Conservation (phyloP, 345 rosid genomes). For the Pistacia atlantica region DNA sequence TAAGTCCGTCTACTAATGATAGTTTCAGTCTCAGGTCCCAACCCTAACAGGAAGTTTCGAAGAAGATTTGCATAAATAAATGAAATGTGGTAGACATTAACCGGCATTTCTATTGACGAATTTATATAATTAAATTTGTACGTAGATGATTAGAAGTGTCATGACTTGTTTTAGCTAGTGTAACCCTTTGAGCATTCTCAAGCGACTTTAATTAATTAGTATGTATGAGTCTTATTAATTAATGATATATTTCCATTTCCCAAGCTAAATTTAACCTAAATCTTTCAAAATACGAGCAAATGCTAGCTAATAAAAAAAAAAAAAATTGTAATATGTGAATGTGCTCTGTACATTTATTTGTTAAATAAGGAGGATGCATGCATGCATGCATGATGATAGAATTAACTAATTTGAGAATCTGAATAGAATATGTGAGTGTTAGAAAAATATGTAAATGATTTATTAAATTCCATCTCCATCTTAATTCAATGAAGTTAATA, state of each 20-base stretch:
- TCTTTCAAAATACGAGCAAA: too few relatives aligned
- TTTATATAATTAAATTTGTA: neutral
- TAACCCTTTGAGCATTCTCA: constrained; percentile 18
- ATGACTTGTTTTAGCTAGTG: neutral
- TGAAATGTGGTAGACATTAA: constrained; percentile 11
- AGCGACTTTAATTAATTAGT: neutral
- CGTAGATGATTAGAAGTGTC: neutral
- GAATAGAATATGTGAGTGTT: too few relatives aligned
- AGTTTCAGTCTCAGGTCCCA: constrained; percentile 1
- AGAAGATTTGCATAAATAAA: constrained; percentile 3
- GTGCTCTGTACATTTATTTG: too few relatives aligned
- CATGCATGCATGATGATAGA: too few relatives aligned
- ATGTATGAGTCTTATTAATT: neutral
- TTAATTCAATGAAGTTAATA: too few relatives aligned
- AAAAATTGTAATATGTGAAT: too few relatives aligned
- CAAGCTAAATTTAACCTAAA: neutral
- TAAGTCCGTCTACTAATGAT: constrained; percentile 16
- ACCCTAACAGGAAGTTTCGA: constrained; percentile 5
- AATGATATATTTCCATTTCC: constrained; percentile 2
- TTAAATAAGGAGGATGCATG: too few relatives aligned
- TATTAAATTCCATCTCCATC: too few relatives aligned
- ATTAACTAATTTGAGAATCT: too few relatives aligned
- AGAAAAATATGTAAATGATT: too few relatives aligned
- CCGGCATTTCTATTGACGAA: constrained; percentile 9
- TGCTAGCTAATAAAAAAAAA: too few relatives aligned